phyloP scores from a whole-genome alignment of 768 basidiomycete genomes.

The Podaxis sp. region DNA sequence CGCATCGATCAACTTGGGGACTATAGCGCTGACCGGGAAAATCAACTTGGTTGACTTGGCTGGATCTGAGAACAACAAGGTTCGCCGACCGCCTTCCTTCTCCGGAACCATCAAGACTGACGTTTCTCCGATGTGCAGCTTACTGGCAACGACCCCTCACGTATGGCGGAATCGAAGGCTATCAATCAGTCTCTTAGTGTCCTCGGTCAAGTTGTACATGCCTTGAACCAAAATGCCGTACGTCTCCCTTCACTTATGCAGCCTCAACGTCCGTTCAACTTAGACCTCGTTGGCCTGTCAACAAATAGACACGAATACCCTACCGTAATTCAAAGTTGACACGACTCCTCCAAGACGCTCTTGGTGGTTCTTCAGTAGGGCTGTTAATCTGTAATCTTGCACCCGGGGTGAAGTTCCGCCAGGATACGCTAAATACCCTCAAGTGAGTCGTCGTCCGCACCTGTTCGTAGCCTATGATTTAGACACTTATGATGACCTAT shows the following conservation, averaged over 20 bases:
- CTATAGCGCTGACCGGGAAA: slow-evolving; percentile 64
- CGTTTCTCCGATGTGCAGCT: slow-evolving; percentile 33
- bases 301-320: slow-evolving; percentile 67
- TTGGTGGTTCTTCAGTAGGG: slow-evolving; percentile 78
- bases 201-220: slow-evolving; percentile 85
- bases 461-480: neutral
- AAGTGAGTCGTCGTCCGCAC: slow-evolving; percentile 51
- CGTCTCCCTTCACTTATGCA: slow-evolving; percentile 20
- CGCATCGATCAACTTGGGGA: neutral
- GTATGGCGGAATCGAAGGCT: slow-evolving; percentile 85
- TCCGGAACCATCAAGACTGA: neutral
- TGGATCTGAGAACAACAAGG: slow-evolving; percentile 90
- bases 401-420: slow-evolving; percentile 76
- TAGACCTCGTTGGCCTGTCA: neutral
- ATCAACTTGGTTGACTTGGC: slow-evolving; percentile 89
- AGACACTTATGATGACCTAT: slow-evolving; percentile 5
- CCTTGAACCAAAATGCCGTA: slow-evolving; percentile 72
- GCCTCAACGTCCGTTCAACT: neutral
- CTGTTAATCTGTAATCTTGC: slow-evolving; percentile 86
- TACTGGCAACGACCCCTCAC: slow-evolving; percentile 82
- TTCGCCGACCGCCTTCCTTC: slow-evolving; percentile 17
- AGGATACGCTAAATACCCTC: slow-evolving; percentile 90
- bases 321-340: slow-evolving; percentile 91
- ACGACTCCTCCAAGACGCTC: slow-evolving; percentile 84
- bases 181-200: slow-evolving; percentile 90